A percentile compares a stretch with the other conserved stretches of the same genome.
Conservation (phyloP, 805 yeast genomes). For the Kockiozyma suomiensis region DNA sequence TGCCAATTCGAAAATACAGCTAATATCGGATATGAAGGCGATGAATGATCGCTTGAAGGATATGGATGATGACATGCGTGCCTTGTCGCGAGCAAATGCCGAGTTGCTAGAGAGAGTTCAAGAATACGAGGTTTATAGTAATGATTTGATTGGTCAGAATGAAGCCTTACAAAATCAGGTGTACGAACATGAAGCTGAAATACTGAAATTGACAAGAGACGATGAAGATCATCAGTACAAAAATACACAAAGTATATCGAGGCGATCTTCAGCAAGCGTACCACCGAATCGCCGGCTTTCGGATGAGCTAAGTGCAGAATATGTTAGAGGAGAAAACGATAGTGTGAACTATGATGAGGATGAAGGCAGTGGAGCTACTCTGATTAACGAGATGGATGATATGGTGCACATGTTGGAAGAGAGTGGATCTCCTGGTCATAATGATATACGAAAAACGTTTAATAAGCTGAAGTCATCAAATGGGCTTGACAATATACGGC, state of each 20-base stretch:
- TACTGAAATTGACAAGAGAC: neutral
- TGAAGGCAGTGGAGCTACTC: constrained; percentile 6
- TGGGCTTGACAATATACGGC: constrained; percentile 10
- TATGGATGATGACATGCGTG: constrained; percentile 1
- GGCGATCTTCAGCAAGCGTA: constrained; percentile 1
- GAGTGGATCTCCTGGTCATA: constrained; percentile 1
- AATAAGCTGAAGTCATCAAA: constrained; percentile 7
- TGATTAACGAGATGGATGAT: constrained; percentile 10
- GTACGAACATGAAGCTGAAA: neutral
- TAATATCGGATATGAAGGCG: constrained; percentile 11
- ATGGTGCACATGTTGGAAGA: neutral
- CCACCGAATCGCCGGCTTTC: neutral
- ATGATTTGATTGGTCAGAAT: constrained; percentile 1
- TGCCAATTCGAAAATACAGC: constrained; percentile 11
- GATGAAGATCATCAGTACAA: neutral
- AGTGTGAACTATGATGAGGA: neutral
- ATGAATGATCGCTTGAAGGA: constrained; percentile 8
- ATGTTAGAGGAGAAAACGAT: neutral
- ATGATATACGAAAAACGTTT: constrained; percentile 18
- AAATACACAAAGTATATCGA: neutral
- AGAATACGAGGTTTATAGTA: constrained; percentile 1
- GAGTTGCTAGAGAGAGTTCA: constrained; percentile 6
- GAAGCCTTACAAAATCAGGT: constrained; percentile 1
- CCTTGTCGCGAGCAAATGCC: constrained; percentile 12
- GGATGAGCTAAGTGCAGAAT: constrained; percentile 1